Conservation (phyloP, 306 rosid genomes). For the Cucumis cinereus region DNA sequence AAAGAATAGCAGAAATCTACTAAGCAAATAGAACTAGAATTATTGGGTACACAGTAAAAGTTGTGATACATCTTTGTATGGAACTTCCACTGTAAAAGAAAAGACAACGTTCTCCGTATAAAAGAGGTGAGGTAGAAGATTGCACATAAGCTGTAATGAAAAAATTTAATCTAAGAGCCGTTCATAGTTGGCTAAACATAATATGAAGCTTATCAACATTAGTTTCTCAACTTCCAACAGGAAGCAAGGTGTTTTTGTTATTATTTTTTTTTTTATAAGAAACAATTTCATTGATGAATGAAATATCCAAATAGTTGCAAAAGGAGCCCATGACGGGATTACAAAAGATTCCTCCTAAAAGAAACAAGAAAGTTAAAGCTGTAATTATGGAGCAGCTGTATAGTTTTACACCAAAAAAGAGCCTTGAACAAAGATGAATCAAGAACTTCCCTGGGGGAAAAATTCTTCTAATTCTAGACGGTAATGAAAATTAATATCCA, state of each 20-base stretch:
- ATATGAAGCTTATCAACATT: not conserved
- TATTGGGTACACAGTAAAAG: not conserved
- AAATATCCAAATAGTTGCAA: too few species aligned
- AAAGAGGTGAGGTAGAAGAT: not conserved
- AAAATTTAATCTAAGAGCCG: too few species aligned
- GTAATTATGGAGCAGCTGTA: too few species aligned
- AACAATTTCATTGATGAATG: too few species aligned
- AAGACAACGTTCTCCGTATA: not conserved
- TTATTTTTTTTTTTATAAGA: too few species aligned
- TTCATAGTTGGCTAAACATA: not conserved
- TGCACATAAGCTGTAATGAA: not conserved
- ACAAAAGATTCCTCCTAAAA: too few species aligned
- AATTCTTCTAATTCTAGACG: not conserved
- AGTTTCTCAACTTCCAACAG: not conserved
- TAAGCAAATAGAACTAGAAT: not conserved
- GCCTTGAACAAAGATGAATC: too few species aligned
- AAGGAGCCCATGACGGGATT: too few species aligned
- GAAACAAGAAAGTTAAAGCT: too few species aligned
- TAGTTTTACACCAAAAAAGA: too few species aligned
- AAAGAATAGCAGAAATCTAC: not conserved
- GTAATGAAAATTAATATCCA: not conserved
- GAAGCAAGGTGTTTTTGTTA: not conserved
- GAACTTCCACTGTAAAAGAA: not conserved
- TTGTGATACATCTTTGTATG: not conserved
- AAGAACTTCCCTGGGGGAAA: too few species aligned